Evolutionary conservation across 2,329 filamentous ascomycete genomes (phyloP).

Genomic region (Lecanosticta acicola): DNA sequence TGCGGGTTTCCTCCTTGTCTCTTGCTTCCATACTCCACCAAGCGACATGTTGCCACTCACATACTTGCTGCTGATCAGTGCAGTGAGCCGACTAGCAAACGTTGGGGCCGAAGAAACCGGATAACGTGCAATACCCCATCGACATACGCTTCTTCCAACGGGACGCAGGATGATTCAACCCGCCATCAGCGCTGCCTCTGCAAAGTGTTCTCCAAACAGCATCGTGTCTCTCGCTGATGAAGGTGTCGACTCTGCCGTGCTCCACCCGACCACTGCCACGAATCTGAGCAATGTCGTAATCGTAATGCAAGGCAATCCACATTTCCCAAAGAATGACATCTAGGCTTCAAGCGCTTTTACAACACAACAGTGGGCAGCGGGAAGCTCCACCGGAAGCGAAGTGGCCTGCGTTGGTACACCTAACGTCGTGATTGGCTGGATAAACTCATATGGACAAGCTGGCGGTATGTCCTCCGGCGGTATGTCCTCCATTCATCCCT

Average conservation of each 20-base stretch:
- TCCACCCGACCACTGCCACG: constrained; percentile 36
- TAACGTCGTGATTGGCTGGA: constrained; percentile 40
- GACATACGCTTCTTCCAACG: constrained; percentile 31
- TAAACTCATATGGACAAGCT: constrained; percentile 42
- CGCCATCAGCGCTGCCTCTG: constrained; percentile 36
- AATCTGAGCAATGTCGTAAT: constrained; percentile 42
- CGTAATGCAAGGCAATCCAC: constrained; percentile 40
- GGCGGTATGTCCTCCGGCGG: constrained; percentile 42
- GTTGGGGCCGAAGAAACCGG: too few species aligned
- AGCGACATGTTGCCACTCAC: too few species aligned
- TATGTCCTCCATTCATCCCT: not conserved
- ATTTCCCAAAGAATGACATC: constrained; percentile 39
- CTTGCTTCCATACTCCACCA: too few species aligned
- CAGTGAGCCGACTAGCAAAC: too few species aligned
- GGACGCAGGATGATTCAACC: constrained; percentile 38
- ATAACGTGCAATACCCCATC: constrained; percentile 19
- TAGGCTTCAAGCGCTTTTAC: constrained; percentile 30
- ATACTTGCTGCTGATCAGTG: too few species aligned
- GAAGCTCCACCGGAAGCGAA: constrained; percentile 31
- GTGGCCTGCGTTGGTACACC: constrained; percentile 34
- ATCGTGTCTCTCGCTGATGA: constrained; percentile 35
- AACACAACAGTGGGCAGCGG: constrained; percentile 29
- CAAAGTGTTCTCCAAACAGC: constrained; percentile 33
- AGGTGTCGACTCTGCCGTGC: constrained; percentile 41
- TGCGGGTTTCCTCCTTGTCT: too few species aligned